These are phyloP conservation scores for Fusarium stilboides DNA, from an alignment of 2,329 filamentous ascomycete genomes.

Conservation along the genomic window DNA sequence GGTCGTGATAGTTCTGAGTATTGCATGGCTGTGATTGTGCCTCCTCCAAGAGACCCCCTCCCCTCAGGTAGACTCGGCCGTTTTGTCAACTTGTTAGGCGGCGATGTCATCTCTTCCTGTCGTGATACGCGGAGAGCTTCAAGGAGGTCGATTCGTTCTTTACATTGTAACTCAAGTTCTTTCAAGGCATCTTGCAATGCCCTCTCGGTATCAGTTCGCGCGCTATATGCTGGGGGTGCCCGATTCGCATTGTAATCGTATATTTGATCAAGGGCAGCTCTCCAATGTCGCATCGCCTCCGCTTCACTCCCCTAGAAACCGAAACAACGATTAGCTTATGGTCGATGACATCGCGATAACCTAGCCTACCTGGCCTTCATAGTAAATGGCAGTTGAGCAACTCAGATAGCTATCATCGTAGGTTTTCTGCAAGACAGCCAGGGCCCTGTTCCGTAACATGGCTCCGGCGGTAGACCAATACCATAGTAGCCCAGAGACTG, in stretches of 20 bases:
- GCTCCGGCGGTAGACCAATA: constrained; percentile 48
- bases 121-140: constrained; percentile 82
- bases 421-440: constrained; percentile 91
- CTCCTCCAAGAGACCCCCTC: constrained; percentile 81
- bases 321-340: constrained; percentile 21
- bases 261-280: constrained; percentile 88
- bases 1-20: constrained; percentile 88
- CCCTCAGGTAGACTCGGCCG: constrained; percentile 42
- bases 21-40: constrained; percentile 84
- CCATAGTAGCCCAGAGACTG: constrained; percentile 51
- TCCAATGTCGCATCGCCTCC: constrained; percentile 94
- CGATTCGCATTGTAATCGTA: constrained; percentile 87
- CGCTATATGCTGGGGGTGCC: constrained; percentile 76
- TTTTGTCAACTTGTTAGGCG: constrained; percentile 45
- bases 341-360: constrained; percentile 3
- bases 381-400: constrained; percentile 96
- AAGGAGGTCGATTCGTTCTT: constrained; percentile 90
- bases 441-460: constrained; percentile 69
- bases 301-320: constrained; percentile 82
- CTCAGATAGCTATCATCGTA: constrained; percentile 97
- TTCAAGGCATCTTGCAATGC: constrained; percentile 85
- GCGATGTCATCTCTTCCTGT: constrained; percentile 53
- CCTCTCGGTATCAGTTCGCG: constrained; percentile 86
- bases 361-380: constrained; percentile 84
- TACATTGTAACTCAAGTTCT: constrained; percentile 90